A percentile compares a stretch with the other conserved stretches of the same genome.
These are phyloP conservation scores for Hyphochytrium catenoides DNA, from an alignment of 352 stramenopile genomes.

Conservation along the genomic window DNA sequence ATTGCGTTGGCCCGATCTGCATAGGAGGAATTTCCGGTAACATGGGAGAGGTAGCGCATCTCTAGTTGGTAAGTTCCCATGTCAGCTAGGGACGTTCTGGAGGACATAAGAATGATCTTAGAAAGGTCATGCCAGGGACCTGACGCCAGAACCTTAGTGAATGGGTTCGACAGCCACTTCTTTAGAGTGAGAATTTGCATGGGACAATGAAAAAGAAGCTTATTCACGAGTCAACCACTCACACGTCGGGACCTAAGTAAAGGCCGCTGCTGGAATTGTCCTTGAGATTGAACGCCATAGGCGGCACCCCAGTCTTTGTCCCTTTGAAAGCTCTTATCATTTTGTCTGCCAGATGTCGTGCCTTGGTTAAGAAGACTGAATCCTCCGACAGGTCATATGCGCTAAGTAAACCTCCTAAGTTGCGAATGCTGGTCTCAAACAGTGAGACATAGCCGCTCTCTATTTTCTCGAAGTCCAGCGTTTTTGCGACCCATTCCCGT, in stretches of 20 bases:
- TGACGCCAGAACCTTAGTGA: no score
- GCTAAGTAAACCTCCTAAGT: conserved; percentile 1
- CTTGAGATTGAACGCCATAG: not conserved
- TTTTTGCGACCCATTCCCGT: not conserved
- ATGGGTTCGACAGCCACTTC: no score
- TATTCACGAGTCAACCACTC: no score
- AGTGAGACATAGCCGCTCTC: not conserved
- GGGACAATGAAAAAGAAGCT: no score
- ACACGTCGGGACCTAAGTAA: not conserved
- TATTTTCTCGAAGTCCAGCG: not conserved
- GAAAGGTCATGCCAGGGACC: no score
- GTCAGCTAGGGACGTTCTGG: not conserved
- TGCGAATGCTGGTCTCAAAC: not conserved
- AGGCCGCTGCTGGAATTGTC: not conserved
- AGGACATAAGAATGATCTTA: no score
- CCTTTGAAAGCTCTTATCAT: not conserved
- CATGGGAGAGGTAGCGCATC: not conserved
- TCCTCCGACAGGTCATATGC: not conserved
- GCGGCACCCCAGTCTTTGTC: not conserved
- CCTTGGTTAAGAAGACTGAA: not conserved
- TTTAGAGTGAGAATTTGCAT: no score
- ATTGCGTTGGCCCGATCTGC: not conserved
- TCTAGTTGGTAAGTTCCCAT: not conserved
- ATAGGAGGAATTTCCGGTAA: not conserved
- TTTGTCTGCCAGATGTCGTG: not conserved